Evolutionary conservation across 306 rosid genomes (phyloP).

Genomic region (Dryas drummondii): DNA sequence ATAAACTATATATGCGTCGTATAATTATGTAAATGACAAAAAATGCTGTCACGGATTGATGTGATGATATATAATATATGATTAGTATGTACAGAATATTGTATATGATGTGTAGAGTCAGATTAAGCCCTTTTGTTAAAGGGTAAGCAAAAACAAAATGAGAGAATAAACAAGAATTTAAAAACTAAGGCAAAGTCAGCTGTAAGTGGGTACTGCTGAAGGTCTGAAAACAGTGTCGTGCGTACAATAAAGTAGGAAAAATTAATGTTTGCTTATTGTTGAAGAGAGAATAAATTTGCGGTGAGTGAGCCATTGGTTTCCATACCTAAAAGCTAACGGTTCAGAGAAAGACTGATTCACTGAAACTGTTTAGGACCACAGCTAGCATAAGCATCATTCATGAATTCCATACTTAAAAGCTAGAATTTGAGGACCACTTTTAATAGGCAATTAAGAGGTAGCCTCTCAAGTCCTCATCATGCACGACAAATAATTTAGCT

Average conservation of each 20-base stretch:
- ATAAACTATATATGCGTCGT: not conserved
- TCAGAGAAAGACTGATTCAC: not conserved
- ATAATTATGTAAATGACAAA: not conserved
- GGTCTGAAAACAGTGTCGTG: slow-evolving; percentile 13
- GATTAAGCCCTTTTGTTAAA: not conserved
- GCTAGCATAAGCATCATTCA: slow-evolving; percentile 10
- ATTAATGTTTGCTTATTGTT: not conserved
- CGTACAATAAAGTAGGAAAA: not conserved
- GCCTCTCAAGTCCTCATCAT: too few relatives aligned
- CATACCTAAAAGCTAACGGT: not conserved
- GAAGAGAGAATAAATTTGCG: not conserved
- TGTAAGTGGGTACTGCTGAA: too few relatives aligned
- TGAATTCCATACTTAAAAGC: too few relatives aligned
- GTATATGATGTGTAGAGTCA: not conserved
- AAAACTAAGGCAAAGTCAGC: slow-evolving; percentile 8
- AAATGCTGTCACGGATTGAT: not conserved
- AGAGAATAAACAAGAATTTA: not conserved
- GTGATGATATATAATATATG: not conserved
- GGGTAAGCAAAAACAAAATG: not conserved
- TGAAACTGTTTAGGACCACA: slow-evolving; percentile 17
- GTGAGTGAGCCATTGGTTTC: too few relatives aligned
- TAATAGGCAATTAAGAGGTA: too few relatives aligned
- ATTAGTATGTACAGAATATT: not conserved
- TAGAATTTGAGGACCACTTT: too few relatives aligned
- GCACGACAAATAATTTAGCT: too few relatives aligned